A percentile compares a stretch with the other conserved stretches of the same genome.
Evolutionary conservation across 192 early-diverging fungal species (phyloP).

Genomic region (Podila epigama): DNA sequence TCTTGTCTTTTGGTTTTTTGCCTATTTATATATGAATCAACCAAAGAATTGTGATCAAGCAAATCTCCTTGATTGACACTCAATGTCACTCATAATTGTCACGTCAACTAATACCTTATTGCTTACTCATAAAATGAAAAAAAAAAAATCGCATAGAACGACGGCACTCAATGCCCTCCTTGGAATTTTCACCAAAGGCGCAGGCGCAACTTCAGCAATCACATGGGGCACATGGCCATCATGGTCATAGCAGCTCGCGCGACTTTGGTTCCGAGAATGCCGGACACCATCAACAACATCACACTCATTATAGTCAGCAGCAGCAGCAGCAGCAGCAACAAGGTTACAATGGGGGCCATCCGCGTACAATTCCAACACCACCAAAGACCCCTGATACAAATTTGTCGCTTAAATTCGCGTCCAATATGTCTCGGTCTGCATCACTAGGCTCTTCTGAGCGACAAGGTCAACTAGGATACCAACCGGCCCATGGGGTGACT

Average conservation of each 20-base stretch:
- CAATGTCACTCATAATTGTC: background rate
- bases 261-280: constrained; percentile 13
- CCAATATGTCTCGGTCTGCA: constrained; percentile 38
- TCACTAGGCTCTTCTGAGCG: constrained; percentile 35
- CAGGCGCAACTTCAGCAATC: background rate
- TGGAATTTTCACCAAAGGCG: constrained; percentile 47
- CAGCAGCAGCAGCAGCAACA: constrained; percentile 18
- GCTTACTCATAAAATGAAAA: too few relatives aligned
- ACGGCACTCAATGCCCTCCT: constrained; percentile 42
- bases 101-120: too few relatives aligned
- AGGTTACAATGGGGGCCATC: constrained; percentile 16
- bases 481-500: constrained; percentile 3
- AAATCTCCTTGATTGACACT: background rate
- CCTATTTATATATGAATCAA: background rate
- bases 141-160: constrained; percentile 27
- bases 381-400: constrained; percentile 45
- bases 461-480: constrained; percentile 1
- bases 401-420: constrained; percentile 23
- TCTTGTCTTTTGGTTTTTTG: background rate
- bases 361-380: constrained; percentile 34
- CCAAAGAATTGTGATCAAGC: background rate
- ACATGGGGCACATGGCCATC: constrained; percentile 2
- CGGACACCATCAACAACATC: background rate
- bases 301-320: background rate
- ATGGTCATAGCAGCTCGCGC: constrained; percentile 31